Evolutionary conservation across 768 basidiomycete genomes (phyloP).

Genomic region (Lactarius sp.): DNA sequence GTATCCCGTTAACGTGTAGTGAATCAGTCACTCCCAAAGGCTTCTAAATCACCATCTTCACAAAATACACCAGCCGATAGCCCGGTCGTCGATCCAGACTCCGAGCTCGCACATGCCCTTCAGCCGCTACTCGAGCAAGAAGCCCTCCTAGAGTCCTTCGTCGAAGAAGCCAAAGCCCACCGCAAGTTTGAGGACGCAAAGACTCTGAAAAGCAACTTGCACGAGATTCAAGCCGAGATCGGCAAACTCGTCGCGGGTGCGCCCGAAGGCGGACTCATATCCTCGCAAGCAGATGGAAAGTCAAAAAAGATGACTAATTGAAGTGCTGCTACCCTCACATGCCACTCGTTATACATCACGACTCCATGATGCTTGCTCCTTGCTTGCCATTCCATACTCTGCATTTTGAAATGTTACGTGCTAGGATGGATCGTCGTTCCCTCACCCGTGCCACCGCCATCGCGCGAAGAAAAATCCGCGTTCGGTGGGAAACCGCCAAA

Average conservation of each 20-base stretch:
- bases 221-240: conserved; percentile 83
- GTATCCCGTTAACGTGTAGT: background rate
- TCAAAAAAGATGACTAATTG: conserved; percentile 8
- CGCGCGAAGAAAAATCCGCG: background rate
- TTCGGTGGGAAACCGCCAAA: background rate
- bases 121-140: conserved; percentile 95
- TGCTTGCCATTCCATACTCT: conserved; percentile 15
- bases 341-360: conserved; percentile 1
- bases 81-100: conserved; percentile 52
- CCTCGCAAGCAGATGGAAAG: conserved; percentile 5
- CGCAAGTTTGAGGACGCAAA: conserved; percentile 96
- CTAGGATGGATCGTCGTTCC: background rate
- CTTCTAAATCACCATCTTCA: conserved; percentile 34
- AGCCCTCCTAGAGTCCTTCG: conserved; percentile 81
- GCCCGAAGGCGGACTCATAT: conserved; percentile 19
- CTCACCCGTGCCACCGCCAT: background rate
- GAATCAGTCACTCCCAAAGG: conserved; percentile 44
- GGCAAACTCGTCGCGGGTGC: conserved; percentile 51
- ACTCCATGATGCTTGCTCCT: conserved; percentile 7
- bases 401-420: conserved; percentile 7
- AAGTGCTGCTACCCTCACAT: conserved; percentile 6
- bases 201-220: conserved; percentile 70
- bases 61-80: conserved; percentile 26
- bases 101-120: conserved; percentile 62
- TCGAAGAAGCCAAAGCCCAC: conserved; percentile 84